Base-by-base conservation (phyloP, 2,329 filamentous ascomycete genomes). In the Pezicula radicicola region DNA sequence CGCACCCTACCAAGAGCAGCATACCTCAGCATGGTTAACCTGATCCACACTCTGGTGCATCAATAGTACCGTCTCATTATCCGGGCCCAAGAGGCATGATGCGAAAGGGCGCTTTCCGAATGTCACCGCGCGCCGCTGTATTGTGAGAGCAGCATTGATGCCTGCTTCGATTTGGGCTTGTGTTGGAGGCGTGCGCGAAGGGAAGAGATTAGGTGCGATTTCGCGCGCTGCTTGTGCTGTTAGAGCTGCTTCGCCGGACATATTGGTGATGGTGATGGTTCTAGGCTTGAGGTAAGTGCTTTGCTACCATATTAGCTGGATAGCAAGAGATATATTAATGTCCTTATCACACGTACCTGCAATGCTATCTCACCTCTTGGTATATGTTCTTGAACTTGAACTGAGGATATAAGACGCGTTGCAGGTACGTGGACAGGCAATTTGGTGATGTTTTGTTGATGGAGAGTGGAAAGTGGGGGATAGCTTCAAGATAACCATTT, bases 21-120 rank as follows among this genome's bases (percentile, higher is more conserved):
- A 40, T 44, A 57, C 71, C 62, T 80, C 77, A 15, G 77, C 76
- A 56, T 80, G 77, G 54, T 78, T 75, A 46, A 80, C 74, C 57
- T 79, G 76, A 37, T 76, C 76, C 28, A 80, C 68, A 21, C 75
- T 77, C 58, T 75, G 73, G 55, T 78, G 77, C 30, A 69, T 70
- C 46, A 78, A 66, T 2, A 80, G 64, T 18, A 76, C 65, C 0
- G 74, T 77, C 56, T 69, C 65, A 56, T 79, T 76, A 64, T 79
- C 75, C 0, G 78, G 75, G 0, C 66, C 76, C 1, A 79, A 60
- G 10, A 81, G 68, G 28, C 74, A 68, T 1, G 73, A 75, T 8
- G 71, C 73, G 57, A 79, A 80, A 3, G 77, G 77, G 6, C 75
- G 67, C 62, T 78, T 79, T 47, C 66, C 66, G 56, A 76, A 72